Percentiles rank a stretch among this genome's conserved stretches.
Evolutionary conservation across 2,329 filamentous ascomycete species (phyloP).

Genomic region (Penicillium occitanis): DNA sequence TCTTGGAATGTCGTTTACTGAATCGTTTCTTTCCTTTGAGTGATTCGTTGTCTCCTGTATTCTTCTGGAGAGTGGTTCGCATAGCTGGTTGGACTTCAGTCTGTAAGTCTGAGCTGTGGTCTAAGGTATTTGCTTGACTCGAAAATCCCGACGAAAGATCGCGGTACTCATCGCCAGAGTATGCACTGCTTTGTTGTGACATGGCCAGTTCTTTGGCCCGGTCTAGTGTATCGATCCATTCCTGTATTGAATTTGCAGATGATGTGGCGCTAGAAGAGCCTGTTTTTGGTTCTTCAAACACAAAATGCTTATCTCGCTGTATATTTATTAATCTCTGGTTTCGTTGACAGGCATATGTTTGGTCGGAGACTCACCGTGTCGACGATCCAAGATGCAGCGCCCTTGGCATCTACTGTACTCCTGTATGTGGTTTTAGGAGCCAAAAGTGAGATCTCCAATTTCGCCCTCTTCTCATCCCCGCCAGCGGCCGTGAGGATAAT

Average conservation of each 20-base stretch:
- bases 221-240: slow-evolving; percentile 90
- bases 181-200: slow-evolving; percentile 68
- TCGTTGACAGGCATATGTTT: background rate
- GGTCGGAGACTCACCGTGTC: slow-evolving; percentile 72
- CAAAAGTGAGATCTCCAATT: slow-evolving; percentile 85
- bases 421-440: slow-evolving; percentile 74
- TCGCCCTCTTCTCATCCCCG: slow-evolving; percentile 93
- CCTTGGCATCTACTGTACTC: slow-evolving; percentile 80
- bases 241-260: slow-evolving; percentile 70
- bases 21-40: slow-evolving; percentile 66
- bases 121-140: slow-evolving; percentile 56
- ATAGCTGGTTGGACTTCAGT: slow-evolving; percentile 40
- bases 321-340: background rate
- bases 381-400: slow-evolving; percentile 82
- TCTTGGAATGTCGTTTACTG: slow-evolving; percentile 91
- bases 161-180: slow-evolving; percentile 66
- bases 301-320: slow-evolving; percentile 83
- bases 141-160: slow-evolving; percentile 71
- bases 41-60: slow-evolving; percentile 51
- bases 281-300: slow-evolving; percentile 85
- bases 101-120: slow-evolving; percentile 42
- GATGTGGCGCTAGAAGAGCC: slow-evolving; percentile 60
- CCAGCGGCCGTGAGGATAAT: slow-evolving; percentile 88
- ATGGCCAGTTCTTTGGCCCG: slow-evolving; percentile 80
- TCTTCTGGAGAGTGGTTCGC: slow-evolving; percentile 47